Conservation (phyloP, 306 rosid species). For the Lablab purpureus region DNA sequence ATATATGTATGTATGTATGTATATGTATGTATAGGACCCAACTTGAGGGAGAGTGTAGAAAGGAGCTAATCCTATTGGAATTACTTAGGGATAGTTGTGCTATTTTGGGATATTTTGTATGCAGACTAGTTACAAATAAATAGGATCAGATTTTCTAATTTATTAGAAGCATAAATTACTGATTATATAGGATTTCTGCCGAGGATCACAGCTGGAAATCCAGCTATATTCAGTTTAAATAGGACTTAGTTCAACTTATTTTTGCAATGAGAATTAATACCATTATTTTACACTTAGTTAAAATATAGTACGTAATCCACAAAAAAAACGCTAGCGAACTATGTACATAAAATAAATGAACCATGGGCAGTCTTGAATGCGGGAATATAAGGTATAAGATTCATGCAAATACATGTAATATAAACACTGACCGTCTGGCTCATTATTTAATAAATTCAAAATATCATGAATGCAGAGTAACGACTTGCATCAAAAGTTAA, state of each 20-base stretch:
- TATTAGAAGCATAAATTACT: neutral
- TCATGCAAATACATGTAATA: neutral
- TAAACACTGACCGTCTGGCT: neutral
- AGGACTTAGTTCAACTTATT: no score
- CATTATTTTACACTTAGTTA: neutral
- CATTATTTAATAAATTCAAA: conserved; percentile 9
- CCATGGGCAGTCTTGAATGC: neutral
- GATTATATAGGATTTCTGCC: neutral
- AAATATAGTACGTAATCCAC: neutral
- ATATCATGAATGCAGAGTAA: neutral
- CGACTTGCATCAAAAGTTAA: neutral
- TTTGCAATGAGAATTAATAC: neutral
- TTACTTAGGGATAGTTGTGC: neutral
- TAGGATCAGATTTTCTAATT: neutral
- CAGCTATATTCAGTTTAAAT: no score
- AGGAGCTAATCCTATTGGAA: neutral
- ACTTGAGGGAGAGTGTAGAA: neutral
- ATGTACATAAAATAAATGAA: neutral
- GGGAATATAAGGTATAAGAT: neutral
- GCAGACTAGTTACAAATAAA: neutral
- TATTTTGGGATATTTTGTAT: neutral
- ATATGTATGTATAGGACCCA: no score
- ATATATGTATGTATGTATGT: no score
- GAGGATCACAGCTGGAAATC: neutral
- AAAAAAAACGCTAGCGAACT: neutral